phyloP scores from a whole-genome alignment of 305 asterid genomes.

The Fraxinus sp. region DNA sequence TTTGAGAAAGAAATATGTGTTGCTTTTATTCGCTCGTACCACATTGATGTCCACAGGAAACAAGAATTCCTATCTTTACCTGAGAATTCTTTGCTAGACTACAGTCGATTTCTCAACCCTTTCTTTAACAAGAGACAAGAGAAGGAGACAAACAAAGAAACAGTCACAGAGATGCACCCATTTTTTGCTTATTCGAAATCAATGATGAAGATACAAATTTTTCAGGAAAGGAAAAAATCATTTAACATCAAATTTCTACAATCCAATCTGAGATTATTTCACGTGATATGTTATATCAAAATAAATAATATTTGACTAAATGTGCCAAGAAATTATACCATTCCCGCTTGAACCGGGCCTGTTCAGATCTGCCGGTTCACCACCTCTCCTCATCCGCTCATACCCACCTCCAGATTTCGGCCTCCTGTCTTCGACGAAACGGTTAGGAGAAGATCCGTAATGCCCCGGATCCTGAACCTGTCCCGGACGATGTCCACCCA shows the following conservation, averaged over 20 bases:
- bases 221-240: neutral
- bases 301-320: neutral
- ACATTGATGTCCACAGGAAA: neutral
- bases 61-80: neutral
- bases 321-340: constrained; percentile 26
- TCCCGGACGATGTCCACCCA: constrained; percentile 28
- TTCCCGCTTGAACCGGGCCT: constrained; percentile 63
- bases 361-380: constrained; percentile 42
- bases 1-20: neutral
- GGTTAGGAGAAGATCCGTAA: constrained; percentile 31
- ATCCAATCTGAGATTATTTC: neutral
- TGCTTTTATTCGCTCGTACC: neutral
- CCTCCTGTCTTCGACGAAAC: constrained; percentile 44
- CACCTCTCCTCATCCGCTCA: constrained; percentile 43
- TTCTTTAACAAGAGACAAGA: neutral
- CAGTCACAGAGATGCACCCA: neutral
- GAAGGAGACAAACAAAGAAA: neutral
- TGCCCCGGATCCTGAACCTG: constrained; percentile 31
- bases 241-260: neutral
- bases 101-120: neutral
- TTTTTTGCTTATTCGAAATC: neutral
- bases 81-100: neutral
- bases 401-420: constrained; percentile 71
- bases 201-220: neutral
- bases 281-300: neutral